phyloP scores from a whole-genome alignment of 2,329 filamentous ascomycete species.

The Fonsecaea monophora region DNA sequence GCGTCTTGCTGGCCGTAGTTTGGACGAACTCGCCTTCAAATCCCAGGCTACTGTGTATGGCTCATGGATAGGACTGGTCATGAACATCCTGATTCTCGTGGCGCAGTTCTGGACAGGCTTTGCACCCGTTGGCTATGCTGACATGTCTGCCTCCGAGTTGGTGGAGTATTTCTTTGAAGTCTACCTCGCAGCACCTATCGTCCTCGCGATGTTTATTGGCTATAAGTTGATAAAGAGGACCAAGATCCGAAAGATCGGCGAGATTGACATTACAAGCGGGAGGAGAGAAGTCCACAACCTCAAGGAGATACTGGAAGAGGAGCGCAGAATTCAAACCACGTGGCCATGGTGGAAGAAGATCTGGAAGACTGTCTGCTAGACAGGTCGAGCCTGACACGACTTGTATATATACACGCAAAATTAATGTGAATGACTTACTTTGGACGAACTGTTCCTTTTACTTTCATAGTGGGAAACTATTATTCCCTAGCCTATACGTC shows the following conservation, averaged over 20 bases:
- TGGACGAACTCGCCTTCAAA: slow-evolving; percentile 70
- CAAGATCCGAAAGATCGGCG: slow-evolving; percentile 67
- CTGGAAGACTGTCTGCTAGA: slow-evolving; percentile 74
- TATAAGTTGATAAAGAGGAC: slow-evolving; percentile 81
- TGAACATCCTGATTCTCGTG: slow-evolving; percentile 63
- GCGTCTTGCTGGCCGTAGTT: slow-evolving; percentile 61
- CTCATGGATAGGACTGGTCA: slow-evolving; percentile 65
- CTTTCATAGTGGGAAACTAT: not conserved
- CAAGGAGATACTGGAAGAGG: slow-evolving; percentile 77
- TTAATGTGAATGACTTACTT: not conserved
- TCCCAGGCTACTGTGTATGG: slow-evolving; percentile 67
- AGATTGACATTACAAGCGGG: slow-evolving; percentile 88
- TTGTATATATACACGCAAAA: not conserved
- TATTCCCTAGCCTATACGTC: not conserved
- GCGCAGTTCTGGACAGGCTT: slow-evolving; percentile 55
- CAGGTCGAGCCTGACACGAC: not conserved
- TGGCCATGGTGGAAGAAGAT: slow-evolving; percentile 80
- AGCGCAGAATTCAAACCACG: slow-evolving; percentile 71
- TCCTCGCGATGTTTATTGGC: slow-evolving; percentile 63
- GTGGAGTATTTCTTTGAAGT: slow-evolving; percentile 42
- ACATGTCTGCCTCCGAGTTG: slow-evolving; percentile 37
- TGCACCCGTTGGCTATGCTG: slow-evolving; percentile 40
- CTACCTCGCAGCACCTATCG: slow-evolving; percentile 43
- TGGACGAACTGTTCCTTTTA: not conserved
- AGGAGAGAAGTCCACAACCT: slow-evolving; percentile 79